Percentiles rank a stretch among this genome's conserved stretches.
Conservation (phyloP, 306 rosid species). For the Hippophae gyantsensis region DNA sequence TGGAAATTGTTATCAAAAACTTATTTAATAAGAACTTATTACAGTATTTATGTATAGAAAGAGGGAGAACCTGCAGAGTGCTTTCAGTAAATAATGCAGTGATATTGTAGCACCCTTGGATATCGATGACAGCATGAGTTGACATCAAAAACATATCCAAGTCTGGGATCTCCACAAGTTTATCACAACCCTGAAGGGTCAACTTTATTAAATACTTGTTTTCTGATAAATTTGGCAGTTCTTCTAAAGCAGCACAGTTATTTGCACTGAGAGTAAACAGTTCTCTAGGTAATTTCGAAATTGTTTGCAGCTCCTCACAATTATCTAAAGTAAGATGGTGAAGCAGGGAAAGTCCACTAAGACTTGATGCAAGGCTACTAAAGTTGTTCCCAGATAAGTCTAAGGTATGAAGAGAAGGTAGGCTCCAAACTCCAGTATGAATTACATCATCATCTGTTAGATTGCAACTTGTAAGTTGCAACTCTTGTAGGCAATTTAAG, state of each 20-base stretch:
- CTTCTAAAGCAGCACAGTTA: conserved; percentile 8
- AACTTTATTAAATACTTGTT: background rate
- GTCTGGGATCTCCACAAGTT: conserved; percentile 14
- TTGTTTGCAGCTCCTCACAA: background rate
- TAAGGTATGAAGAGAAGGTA: background rate
- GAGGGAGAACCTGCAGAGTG: conserved; percentile 15
- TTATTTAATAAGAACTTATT: no score
- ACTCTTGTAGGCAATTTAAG: background rate
- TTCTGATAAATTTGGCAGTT: conserved; percentile 11
- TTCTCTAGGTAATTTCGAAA: conserved; percentile 9
- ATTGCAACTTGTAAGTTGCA: conserved; percentile 1
- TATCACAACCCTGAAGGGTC: conserved; percentile 7
- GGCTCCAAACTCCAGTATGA: background rate
- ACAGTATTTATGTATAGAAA: background rate
- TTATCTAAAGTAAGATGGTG: background rate
- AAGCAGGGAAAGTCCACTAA: background rate
- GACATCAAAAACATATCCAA: background rate
- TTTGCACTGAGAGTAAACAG: background rate
- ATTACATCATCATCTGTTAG: background rate
- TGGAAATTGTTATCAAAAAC: no score
- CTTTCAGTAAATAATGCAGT: background rate
- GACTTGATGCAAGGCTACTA: background rate
- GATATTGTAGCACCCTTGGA: conserved; percentile 19
- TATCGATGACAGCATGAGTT: background rate
- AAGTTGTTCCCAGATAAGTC: background rate